Base-by-base conservation (phyloP, 352 stramenopile genomes). In the Phytopythium chamaehyphon region DNA sequence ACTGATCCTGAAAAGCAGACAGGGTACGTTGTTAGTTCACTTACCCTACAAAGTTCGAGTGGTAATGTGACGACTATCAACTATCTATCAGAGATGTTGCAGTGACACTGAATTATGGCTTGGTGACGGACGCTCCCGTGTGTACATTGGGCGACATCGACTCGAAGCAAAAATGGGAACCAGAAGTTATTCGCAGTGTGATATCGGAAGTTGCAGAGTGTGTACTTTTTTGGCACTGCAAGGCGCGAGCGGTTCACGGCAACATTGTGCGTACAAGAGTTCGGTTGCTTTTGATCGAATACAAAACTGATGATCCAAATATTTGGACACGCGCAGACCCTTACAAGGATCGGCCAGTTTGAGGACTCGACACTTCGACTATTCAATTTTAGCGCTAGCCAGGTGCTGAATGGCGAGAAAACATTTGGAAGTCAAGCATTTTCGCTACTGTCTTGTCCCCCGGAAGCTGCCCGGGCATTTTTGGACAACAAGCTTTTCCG, bases 111-210 rank as follows among this genome's bases (percentile, higher is more conserved):
- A 56, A 85, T 45, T 76, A 79, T 35, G 74, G 72, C 6, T 23
- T 90, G 7, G 75, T 88, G 22, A 72, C 50, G 24, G 66, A 84
- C 31, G 76, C 73, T 10, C 80, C 80, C 12, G n/a, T 64, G 31
- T 83, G 78, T 37, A 85, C 61, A 8, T 54, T 90, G 2, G 66
- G 80, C 19, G 44, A 61, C 1, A 50, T 83, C 14, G 42, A 52
- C 23, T 50, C 38, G 0, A 73, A 84, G 57, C 58, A 68, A 4
- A 24, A 77, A 14, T 59, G 59, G 15, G 61, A 84, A 36, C 40
- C 51, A 3, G 67, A 59, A 10, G 59, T 53, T 8, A 40, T 71
- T 19, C 64, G 62, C 2, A 48, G 61, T 0, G 59, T 88, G 1
- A 55, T 80, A 7, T 64, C 62, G 6, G 68, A 82, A 49, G 16